A percentile compares a stretch with the other conserved stretches of the same genome.
phyloP scores from a whole-genome alignment of 2,329 filamentous ascomycete genomes.

The Colletotrichum spinosum region DNA sequence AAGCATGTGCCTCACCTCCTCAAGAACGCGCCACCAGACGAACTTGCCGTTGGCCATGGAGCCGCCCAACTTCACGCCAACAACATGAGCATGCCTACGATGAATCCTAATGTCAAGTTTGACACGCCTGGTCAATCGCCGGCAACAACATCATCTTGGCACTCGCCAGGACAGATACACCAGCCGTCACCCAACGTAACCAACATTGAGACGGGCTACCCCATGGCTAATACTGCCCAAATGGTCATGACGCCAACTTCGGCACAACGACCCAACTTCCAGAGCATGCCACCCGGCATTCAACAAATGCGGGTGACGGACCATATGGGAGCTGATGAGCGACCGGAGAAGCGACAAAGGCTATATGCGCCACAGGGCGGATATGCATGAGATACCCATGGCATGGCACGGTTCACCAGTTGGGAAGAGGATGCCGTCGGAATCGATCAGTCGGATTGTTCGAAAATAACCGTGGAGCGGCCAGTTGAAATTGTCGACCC shows the following conservation, averaged over 20 bases:
- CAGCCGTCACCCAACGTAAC: constrained; percentile 58
- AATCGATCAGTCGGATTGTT: too few species aligned
- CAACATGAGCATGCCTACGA: constrained; percentile 46
- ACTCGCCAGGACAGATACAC: constrained; percentile 64
- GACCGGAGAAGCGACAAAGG: constrained; percentile 65
- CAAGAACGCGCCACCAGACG: constrained; percentile 68
- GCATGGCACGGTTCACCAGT: too few species aligned
- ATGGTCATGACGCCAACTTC: constrained; percentile 50
- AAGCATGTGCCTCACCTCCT: constrained; percentile 89
- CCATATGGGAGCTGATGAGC: constrained; percentile 50
- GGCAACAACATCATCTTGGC: constrained; percentile 59
- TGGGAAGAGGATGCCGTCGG: too few species aligned
- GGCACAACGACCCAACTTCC: constrained; percentile 45
- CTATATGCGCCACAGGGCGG: constrained; percentile 57
- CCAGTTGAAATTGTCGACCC: too few species aligned
- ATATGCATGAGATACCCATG: constrained; percentile 47
- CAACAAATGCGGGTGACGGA: constrained; percentile 48
- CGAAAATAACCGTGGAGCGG: too few species aligned
- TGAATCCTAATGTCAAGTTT: constrained; percentile 58
- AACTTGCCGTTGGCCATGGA: constrained; percentile 48
- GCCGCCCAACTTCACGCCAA: constrained; percentile 48
- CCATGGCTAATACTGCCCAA: constrained; percentile 55
- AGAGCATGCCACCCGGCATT: constrained; percentile 52
- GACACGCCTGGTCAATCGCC: constrained; percentile 66
- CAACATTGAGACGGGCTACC: constrained; percentile 59